Conservation (phyloP, 2,329 filamentous ascomycete species). For the Didymella segeticola region DNA sequence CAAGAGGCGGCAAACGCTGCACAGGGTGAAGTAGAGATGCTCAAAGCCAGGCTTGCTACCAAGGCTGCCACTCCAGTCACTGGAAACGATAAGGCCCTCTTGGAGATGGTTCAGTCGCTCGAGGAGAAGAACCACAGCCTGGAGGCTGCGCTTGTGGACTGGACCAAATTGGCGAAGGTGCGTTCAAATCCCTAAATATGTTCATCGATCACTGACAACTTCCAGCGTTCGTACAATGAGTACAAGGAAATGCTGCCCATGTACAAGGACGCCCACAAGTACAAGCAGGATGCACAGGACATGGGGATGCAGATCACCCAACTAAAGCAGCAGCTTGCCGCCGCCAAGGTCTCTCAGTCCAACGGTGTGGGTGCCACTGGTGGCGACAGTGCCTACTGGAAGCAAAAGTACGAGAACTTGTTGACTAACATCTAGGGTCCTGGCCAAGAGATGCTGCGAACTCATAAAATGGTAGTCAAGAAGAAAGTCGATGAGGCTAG, state of each 20-base stretch:
- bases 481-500: neutral
- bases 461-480: neutral
- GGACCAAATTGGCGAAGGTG: slow-evolving; percentile 34
- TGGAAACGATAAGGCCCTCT: neutral
- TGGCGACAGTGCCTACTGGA: slow-evolving; percentile 31
- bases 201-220: slow-evolving; percentile 1
- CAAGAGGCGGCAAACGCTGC: slow-evolving; percentile 6
- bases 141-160: slow-evolving; percentile 23
- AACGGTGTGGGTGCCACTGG: slow-evolving; percentile 14
- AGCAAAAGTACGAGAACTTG: slow-evolving; percentile 34
- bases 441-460: neutral
- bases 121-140: slow-evolving; percentile 20
- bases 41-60: slow-evolving; percentile 8
- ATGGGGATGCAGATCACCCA: slow-evolving; percentile 25
- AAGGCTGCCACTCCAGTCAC: neutral
- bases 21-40: neutral
- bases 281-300: slow-evolving; percentile 19
- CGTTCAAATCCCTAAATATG: neutral
- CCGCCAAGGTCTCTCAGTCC: slow-evolving; percentile 17
- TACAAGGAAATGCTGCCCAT: slow-evolving; percentile 33
- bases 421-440: slow-evolving; percentile 18
- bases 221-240: slow-evolving; percentile 33
- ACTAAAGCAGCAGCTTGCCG: slow-evolving; percentile 27
- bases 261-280: slow-evolving; percentile 30
- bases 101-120: slow-evolving; percentile 18